Conservation (phyloP, 2,329 filamentous ascomycete species). For the Fusarium anthophilum region DNA sequence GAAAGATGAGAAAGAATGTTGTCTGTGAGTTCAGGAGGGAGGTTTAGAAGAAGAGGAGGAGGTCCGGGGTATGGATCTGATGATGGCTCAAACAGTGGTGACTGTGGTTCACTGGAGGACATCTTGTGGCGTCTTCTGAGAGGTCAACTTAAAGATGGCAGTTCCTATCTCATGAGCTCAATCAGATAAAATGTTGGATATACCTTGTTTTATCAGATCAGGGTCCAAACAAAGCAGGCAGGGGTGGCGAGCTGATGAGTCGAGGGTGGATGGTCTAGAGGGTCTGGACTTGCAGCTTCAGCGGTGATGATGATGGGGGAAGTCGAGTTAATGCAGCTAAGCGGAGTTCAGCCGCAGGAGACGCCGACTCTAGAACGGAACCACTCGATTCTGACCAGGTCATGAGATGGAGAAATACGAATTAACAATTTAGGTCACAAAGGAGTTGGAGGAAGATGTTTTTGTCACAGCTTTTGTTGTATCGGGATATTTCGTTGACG, state of each 20-base stretch:
- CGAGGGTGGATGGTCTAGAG: slow-evolving; percentile 6
- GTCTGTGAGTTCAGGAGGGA: slow-evolving; percentile 81
- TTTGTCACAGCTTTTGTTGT: not conserved
- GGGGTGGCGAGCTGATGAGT: slow-evolving; percentile 9
- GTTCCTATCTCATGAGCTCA: not conserved
- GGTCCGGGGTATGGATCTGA: not conserved
- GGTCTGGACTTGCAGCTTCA: slow-evolving; percentile 5
- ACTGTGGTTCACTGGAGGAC: not conserved
- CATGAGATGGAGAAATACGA: not conserved
- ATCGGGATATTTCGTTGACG: not conserved
- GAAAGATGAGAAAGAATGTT: slow-evolving; percentile 74
- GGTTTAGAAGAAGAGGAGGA: slow-evolving; percentile 55
- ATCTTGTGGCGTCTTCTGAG: not conserved
- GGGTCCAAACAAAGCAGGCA: not conserved
- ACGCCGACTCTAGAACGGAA: not conserved
- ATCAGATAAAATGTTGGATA: not conserved
- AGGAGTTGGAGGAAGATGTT: not conserved
- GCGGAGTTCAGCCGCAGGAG: slow-evolving; percentile 18
- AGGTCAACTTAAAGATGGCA: not conserved
- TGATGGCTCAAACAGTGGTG: not conserved
- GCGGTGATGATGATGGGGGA: not conserved
- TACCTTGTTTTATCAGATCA: not conserved
- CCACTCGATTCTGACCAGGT: not conserved
- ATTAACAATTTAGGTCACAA: not conserved
- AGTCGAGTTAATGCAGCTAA: slow-evolving; percentile 10